Evolutionary conservation across 352 stramenopile species (phyloP), one percentile per base, ranked within the genome.

Genomic region (Pythium biforme): DNA sequence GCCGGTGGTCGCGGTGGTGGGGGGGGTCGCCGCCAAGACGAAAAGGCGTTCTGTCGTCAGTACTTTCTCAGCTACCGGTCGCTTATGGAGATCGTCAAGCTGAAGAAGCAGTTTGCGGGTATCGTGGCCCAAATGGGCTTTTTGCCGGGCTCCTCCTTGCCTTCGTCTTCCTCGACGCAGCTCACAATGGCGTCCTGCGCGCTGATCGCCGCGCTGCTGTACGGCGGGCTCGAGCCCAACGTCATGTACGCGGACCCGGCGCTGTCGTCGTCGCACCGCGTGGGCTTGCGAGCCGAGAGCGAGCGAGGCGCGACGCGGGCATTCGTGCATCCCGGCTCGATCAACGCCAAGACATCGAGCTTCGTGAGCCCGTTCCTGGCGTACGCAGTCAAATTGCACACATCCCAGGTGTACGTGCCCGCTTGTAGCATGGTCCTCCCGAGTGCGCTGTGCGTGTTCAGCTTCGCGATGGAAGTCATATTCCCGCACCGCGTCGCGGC

Each of bases 161-260:
- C 10, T 7, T 54, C 77, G 12, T n/a, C 37, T 2, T 19, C 37
- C 11, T 43, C 37, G 12, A 4, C 37, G 39, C 59, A 61, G 15
- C 80, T 89, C 58, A 84, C 71, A n/a, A 40, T 55, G 12, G 69
- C 90, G 37, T 65, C 78, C 12, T 69, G 86, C 14, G 76, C 78
- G 9, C 72, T 91, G 31, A 61, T 95, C n/a, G 67, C 82, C 10
- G 75, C 82, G 1, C 64, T 94, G 15, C 50, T 97, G 10, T 92
- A 82, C 50, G 89, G 79, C 25, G 87, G 86, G 20, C 69, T 99
- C 27, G 90, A 96, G 37, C 96, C 96, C 14, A 98, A 98, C 68
- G 68, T 99, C 46, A 87, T 98, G 20, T 81, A 92, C 62, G 70
- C 79, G 25, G 77, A 90, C 48, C 62, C 70, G 5, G 55, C 78